phyloP scores from a whole-genome alignment of 176 grass and related monocot genomes.

The Hordeum marinum region DNA sequence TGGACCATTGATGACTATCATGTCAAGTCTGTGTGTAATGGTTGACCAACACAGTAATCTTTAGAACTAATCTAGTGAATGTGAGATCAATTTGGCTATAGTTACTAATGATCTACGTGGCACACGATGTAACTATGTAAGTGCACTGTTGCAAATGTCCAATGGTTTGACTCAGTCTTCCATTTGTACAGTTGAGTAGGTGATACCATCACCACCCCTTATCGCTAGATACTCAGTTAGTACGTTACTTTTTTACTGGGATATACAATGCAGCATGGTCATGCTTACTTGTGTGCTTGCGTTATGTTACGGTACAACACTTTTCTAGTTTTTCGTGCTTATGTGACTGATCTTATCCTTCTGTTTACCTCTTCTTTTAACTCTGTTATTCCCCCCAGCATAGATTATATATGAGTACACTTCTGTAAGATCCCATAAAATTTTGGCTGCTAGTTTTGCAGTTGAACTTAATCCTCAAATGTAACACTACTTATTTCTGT shows the following conservation, averaged over 20 bases:
- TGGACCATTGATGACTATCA: slow-evolving; percentile 75
- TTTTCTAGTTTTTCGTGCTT: background rate
- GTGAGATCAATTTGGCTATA: background rate
- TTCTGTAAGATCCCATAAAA: background rate
- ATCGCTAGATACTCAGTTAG: background rate
- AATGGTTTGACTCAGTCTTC: background rate
- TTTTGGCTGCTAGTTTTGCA: slow-evolving; percentile 6
- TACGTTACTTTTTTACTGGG: background rate
- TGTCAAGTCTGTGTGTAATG: slow-evolving; percentile 40
- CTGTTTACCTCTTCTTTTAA: background rate
- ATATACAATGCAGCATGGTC: slow-evolving; percentile 1
- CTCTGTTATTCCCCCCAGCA: background rate
- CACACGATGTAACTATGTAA: background rate
- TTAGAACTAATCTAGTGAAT: background rate
- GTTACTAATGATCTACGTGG: background rate
- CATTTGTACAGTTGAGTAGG: background rate
- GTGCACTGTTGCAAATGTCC: background rate
- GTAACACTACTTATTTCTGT: background rate
- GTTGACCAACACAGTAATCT: slow-evolving; percentile 18
- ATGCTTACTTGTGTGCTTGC: background rate
- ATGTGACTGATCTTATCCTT: slow-evolving; percentile 4
- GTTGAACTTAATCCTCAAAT: slow-evolving; percentile 16
- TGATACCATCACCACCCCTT: background rate
- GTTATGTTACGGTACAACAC: background rate
- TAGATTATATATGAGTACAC: background rate